phyloP scores from a whole-genome alignment of 1,139 yeast species.

The Debaryomyces sp. region DNA sequence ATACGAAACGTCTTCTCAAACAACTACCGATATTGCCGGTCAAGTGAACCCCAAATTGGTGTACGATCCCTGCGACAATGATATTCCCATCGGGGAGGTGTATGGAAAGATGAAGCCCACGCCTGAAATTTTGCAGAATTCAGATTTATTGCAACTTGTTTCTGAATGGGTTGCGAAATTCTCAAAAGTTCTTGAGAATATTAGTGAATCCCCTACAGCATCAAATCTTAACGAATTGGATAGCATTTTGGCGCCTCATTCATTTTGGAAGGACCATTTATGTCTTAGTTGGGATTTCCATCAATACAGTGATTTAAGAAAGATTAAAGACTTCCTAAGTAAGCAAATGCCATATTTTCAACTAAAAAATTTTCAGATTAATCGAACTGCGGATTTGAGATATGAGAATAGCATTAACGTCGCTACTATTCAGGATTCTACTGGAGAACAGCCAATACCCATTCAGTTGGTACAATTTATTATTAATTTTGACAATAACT shows the following conservation, averaged over 20 bases:
- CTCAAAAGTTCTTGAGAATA: constrained; percentile 18
- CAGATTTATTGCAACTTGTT: constrained; percentile 23
- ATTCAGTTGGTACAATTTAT: constrained; percentile 38
- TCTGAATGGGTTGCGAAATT: constrained; percentile 31
- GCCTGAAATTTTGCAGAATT: constrained; percentile 23
- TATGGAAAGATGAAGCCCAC: constrained; percentile 27
- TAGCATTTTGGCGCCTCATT: constrained; percentile 25
- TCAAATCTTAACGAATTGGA: constrained; percentile 14
- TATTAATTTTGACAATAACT: constrained; percentile 27
- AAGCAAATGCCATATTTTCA: constrained; percentile 18
- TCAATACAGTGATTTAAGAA: constrained; percentile 28
- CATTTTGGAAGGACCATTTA: constrained; percentile 40
- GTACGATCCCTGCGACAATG: constrained; percentile 23
- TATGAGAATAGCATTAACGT: constrained; percentile 26
- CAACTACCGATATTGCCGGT: constrained; percentile 17
- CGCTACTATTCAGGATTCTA: constrained; percentile 25
- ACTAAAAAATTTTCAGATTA: constrained; percentile 25
- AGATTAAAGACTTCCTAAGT: constrained; percentile 19
- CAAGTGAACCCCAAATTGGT: constrained; percentile 26
- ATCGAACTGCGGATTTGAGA: constrained; percentile 27
- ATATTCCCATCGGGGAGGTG: constrained; percentile 28
- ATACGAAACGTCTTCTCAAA: not conserved
- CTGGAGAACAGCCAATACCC: constrained; percentile 22
- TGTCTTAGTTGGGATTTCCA: constrained; percentile 32
- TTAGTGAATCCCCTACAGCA: constrained; percentile 7